These are phyloP conservation scores for Elsinoe ampelina DNA, from an alignment of 2,329 filamentous ascomycete species.

Conservation along the genomic window DNA sequence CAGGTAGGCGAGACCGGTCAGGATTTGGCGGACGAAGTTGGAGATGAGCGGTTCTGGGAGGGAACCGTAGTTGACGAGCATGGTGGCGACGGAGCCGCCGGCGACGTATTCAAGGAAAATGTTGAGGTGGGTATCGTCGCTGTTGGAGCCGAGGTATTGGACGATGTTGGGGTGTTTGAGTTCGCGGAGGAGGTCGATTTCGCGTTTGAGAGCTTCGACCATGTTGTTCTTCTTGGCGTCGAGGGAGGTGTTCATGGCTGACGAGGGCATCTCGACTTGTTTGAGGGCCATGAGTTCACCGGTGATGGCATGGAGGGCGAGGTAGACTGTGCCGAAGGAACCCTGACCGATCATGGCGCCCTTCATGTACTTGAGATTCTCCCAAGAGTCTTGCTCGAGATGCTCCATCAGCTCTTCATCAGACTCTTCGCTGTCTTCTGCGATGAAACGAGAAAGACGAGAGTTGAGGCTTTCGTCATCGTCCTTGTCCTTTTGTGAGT, in stretches of 20 bases:
- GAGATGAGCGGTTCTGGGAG: constrained; percentile 86
- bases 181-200: constrained; percentile 88
- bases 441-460: constrained; percentile 70
- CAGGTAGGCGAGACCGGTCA: constrained; percentile 84
- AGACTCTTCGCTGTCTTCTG: constrained; percentile 82
- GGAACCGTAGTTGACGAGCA: constrained; percentile 97
- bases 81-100: constrained; percentile 92
- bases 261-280: constrained; percentile 85
- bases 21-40: constrained; percentile 93
- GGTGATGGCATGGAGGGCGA: constrained; percentile 89
- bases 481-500: constrained; percentile 32
- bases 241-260: constrained; percentile 58
- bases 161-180: constrained; percentile 96
- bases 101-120: constrained; percentile 99
- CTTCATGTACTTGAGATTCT: constrained; percentile 99
- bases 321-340: constrained; percentile 90
- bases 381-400: constrained; percentile 85
- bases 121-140: constrained; percentile 83
- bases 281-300: constrained; percentile 97
- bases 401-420: constrained; percentile 87
- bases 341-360: constrained; percentile 93
- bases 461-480: constrained; percentile 64
- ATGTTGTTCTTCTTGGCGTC: constrained; percentile 94
- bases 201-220: constrained; percentile 93
- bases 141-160: constrained; percentile 92